phyloP scores from a whole-genome alignment of 805 yeast genomes.

The Saccharomyces eubayanus region DNA sequence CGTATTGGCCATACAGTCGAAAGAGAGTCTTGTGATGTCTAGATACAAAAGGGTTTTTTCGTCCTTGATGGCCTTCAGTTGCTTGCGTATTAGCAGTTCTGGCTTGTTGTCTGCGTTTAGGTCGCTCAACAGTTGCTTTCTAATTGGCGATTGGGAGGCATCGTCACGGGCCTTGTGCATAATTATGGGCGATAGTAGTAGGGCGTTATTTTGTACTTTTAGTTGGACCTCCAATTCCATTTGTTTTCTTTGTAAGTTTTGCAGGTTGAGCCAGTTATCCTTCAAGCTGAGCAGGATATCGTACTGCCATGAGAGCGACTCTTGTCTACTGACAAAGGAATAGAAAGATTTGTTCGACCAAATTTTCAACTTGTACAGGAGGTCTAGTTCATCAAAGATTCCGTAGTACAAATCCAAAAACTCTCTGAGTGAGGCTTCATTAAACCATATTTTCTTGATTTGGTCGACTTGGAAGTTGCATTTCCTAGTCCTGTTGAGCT shows the following conservation, averaged over 20 bases:
- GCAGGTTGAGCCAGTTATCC: slow-evolving; percentile 40
- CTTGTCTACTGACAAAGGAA: slow-evolving; percentile 44
- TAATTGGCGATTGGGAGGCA: slow-evolving; percentile 24
- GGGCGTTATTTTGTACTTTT: slow-evolving; percentile 41
- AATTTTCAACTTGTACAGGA: slow-evolving; percentile 42
- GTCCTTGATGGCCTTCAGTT: slow-evolving; percentile 29
- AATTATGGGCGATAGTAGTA: slow-evolving; percentile 12
- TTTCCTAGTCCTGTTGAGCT: slow-evolving; percentile 17
- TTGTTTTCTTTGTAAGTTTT: slow-evolving; percentile 39
- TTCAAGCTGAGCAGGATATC: slow-evolving; percentile 53
- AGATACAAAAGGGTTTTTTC: slow-evolving; percentile 33
- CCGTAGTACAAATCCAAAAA: slow-evolving; percentile 53
- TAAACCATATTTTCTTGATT: slow-evolving; percentile 32
- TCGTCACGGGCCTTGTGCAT: slow-evolving; percentile 34
- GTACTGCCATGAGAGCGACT: slow-evolving; percentile 59
- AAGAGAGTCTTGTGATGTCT: slow-evolving; percentile 36
- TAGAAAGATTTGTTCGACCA: slow-evolving; percentile 21
- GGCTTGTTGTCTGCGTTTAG: slow-evolving; percentile 6
- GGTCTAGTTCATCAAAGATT: slow-evolving; percentile 52
- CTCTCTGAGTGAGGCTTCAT: slow-evolving; percentile 42
- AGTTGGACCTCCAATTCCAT: slow-evolving; percentile 47
- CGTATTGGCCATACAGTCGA: slow-evolving; percentile 43
- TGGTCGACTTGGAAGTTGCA: slow-evolving; percentile 4
- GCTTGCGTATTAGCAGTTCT: slow-evolving; percentile 15
- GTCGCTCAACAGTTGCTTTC: slow-evolving; percentile 28